These are phyloP conservation scores for Fraxinus angustifolia DNA, from an alignment of 305 asterid genomes.

Conservation along the genomic window DNA sequence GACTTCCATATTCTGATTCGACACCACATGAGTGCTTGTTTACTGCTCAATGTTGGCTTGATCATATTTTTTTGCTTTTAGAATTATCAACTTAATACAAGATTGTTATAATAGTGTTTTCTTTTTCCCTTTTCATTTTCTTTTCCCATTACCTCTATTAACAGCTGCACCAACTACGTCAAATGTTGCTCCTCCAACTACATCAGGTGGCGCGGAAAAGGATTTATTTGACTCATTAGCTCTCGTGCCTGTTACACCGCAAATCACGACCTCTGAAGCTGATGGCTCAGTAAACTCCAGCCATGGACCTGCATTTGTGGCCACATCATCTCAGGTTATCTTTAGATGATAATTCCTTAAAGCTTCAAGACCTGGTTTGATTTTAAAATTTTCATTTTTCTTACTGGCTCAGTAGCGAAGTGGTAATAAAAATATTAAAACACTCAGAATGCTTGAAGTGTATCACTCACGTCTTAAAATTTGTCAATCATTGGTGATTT, in stretches of 20 bases:
- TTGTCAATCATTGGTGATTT: neutral
- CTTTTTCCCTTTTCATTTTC: neutral
- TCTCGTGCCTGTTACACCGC: conserved; percentile 55
- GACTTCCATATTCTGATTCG: neutral
- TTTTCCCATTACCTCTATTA: conserved; percentile 9
- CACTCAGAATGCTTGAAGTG: neutral
- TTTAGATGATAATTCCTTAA: conserved; percentile 2
- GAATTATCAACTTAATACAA: neutral
- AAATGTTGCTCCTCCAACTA: conserved; percentile 39
- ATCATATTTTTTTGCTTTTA: neutral
- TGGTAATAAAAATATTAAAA: neutral
- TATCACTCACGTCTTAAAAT: neutral
- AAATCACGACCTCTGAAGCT: conserved; percentile 40
- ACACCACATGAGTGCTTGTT: conserved; percentile 1
- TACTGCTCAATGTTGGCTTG: conserved; percentile 3
- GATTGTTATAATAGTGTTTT: conserved; percentile 9
- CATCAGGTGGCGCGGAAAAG: conserved; percentile 46
- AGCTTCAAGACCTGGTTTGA: neutral
- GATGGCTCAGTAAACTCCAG: conserved; percentile 37
- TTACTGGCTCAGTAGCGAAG: neutral
- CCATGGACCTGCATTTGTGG: conserved; percentile 42
- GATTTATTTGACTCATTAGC: conserved; percentile 77
- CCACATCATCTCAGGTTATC: conserved; percentile 62
- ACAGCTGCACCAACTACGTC: conserved; percentile 56
- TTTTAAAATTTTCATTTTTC: neutral